Evolutionary conservation across 345 rosid genomes (phyloP), one percentile per base, ranked within the genome.

Genomic region (Eucalyptus sp.): DNA sequence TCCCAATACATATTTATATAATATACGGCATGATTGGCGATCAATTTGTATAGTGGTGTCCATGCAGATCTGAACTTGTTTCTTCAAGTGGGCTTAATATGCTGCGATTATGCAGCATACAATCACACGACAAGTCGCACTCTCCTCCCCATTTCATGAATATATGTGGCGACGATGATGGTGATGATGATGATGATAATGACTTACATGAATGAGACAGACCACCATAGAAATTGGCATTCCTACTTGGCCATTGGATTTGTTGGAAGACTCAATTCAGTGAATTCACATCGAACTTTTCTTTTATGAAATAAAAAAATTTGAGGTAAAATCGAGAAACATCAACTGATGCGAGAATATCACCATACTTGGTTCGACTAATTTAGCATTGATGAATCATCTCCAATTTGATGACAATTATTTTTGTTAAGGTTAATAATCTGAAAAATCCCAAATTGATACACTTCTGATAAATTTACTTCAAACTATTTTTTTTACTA

Each of bases 11-110:
- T 60, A 60, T 46, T 49, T 24, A 87, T 44, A 68, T 15, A 46
- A 76, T 41, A 76, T 11, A 6, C 24, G 84, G 9, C 24, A 76
- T 41, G 84, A 76, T 22, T 76, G 27, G 48, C 43, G 43, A 76
- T 18, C 48, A 41, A 76, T 37, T 41, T 41, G 84, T 76, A 20
- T 88, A 83, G 89, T 88, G 89, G 89, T 88, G 84, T 88, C 87
- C 80, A 56, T 83, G 87, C 66, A 85, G 89, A 88, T 88, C 58
- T 83, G 87, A 88, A 88, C 80, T 88, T 41, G 49, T 41, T 33
- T 41, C 83, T 76, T 76, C 84, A 76, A 76, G 84, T 76, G 84
- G 87, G 87, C 62, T 51, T 51, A 56, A 48, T 50, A 41, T 76
- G 84, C 84, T 41, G 84, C 10, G 76, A 52, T 64, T 64, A n/a